phyloP scores from a whole-genome alignment of 1,284 basidiomycete species.

The Rhodotorula sp. region DNA sequence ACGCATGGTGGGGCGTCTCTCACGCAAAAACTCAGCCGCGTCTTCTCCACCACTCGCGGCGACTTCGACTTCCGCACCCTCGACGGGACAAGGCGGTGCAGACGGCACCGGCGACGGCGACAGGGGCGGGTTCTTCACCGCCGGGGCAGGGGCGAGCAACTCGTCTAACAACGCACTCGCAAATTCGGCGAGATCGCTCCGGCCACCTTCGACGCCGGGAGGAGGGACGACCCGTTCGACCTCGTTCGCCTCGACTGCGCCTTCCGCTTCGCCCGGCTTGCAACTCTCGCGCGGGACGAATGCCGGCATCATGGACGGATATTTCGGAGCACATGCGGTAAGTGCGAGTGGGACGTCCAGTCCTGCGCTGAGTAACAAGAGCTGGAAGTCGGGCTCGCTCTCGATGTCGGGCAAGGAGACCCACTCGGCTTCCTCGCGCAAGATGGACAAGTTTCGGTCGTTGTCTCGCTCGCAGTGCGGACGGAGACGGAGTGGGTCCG shows the following conservation, averaged over 20 bases:
- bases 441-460: slow-evolving; percentile 22
- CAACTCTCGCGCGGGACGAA: neutral
- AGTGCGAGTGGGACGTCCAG: neutral
- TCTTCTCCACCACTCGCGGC: neutral
- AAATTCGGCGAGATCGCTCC: too few species aligned
- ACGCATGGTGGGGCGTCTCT: slow-evolving; percentile 25
- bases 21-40: slow-evolving; percentile 20
- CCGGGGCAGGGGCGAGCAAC: too few species aligned
- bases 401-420: slow-evolving; percentile 22
- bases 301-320: neutral
- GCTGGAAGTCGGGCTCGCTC: neutral
- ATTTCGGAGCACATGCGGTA: slow-evolving; percentile 14
- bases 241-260: neutral
- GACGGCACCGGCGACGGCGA: too few species aligned
- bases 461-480: slow-evolving; percentile 21
- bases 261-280: neutral
- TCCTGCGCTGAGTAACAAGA: slow-evolving; percentile 3
- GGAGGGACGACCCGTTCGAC: too few species aligned
- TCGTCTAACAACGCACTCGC: too few species aligned
- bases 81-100: too few species aligned
- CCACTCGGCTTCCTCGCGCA: slow-evolving; percentile 2
- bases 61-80: neutral
- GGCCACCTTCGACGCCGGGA: too few species aligned
- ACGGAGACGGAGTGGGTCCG: neutral
- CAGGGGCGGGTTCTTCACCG: too few species aligned